Conservation (phyloP, 352 stramenopile genomes). For the Pythium monospermum region DNA sequence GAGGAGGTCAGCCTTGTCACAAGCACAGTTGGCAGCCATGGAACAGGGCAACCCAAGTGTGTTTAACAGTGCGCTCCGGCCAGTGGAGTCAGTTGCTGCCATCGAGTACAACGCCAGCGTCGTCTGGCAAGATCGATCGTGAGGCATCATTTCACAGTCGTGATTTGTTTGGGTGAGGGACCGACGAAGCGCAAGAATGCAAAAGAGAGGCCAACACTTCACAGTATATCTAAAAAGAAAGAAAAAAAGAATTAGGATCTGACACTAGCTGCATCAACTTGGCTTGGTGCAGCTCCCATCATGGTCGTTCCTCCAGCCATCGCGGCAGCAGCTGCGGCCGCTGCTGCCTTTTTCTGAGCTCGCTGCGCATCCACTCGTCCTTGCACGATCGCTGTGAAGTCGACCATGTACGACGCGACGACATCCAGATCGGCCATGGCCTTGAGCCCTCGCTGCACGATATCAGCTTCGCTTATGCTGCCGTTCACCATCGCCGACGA, state of each 20-base stretch:
- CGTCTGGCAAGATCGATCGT: no score
- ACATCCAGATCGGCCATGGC: conserved; percentile 89
- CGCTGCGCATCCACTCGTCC: conserved; percentile 62
- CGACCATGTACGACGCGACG: conserved; percentile 91
- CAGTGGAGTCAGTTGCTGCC: no score
- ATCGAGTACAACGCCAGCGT: no score
- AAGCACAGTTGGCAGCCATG: no score
- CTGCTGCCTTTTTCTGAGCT: conserved; percentile 60
- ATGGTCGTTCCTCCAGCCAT: not conserved
- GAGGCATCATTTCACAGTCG: no score
- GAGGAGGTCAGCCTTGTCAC: not conserved
- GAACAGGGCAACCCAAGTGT: no score
- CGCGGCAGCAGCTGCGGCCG: conserved; percentile 14
- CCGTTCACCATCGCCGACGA: conserved; percentile 18
- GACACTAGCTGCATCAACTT: conserved; percentile 11
- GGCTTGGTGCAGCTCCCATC: not conserved
- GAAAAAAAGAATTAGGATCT: conserved; percentile 7
- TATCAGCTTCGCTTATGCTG: conserved; percentile 72
- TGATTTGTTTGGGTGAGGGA: no score
- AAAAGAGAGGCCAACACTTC: no score
- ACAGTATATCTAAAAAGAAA: not conserved
- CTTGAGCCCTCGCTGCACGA: conserved; percentile 83
- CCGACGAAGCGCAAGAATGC: no score
- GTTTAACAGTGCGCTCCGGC: no score
- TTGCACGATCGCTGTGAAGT: conserved; percentile 87